A percentile compares a stretch with the other conserved stretches of the same genome.
Conservation (phyloP, 139 green algal genomes). For the Deuterostichococcus epilithicus region DNA sequence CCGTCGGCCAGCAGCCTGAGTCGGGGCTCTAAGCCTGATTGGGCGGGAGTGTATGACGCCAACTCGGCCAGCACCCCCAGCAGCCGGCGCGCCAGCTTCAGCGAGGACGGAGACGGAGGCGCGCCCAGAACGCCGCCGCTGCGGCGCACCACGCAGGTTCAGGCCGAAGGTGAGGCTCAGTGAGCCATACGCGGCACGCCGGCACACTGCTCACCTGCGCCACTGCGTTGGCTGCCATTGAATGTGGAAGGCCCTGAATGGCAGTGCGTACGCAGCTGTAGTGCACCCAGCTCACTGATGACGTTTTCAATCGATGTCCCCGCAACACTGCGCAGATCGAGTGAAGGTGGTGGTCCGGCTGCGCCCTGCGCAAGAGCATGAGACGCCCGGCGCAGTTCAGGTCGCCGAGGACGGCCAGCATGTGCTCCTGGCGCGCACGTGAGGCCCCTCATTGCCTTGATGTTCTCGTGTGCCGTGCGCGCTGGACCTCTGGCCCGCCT, state of each 20-base stretch:
- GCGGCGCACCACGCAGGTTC: background rate
- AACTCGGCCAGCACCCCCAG: background rate
- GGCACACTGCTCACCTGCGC: too few species aligned
- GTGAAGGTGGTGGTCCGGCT: conserved; percentile 45
- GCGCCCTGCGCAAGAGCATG: conserved; percentile 22
- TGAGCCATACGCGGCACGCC: too few species aligned
- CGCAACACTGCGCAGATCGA: conserved; percentile 23
- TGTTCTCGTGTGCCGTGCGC: background rate
- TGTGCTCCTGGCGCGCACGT: conserved; percentile 32
- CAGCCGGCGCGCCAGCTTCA: background rate
- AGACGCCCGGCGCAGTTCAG: conserved; percentile 26
- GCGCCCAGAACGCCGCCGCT: background rate
- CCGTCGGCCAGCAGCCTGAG: background rate
- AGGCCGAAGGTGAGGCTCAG: background rate
- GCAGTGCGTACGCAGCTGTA: background rate
- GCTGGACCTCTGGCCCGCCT: background rate
- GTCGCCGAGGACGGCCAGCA: conserved; percentile 9
- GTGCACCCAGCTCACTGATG: background rate
- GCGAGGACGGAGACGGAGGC: background rate
- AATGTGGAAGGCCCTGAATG: too few species aligned
- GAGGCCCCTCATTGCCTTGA: background rate
- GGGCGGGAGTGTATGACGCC: background rate
- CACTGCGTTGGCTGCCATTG: background rate
- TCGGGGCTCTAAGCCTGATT: background rate
- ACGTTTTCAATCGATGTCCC: background rate